Base-by-base conservation (phyloP, 805 yeast genomes). In the Sugiyamaella lignohabitans region DNA sequence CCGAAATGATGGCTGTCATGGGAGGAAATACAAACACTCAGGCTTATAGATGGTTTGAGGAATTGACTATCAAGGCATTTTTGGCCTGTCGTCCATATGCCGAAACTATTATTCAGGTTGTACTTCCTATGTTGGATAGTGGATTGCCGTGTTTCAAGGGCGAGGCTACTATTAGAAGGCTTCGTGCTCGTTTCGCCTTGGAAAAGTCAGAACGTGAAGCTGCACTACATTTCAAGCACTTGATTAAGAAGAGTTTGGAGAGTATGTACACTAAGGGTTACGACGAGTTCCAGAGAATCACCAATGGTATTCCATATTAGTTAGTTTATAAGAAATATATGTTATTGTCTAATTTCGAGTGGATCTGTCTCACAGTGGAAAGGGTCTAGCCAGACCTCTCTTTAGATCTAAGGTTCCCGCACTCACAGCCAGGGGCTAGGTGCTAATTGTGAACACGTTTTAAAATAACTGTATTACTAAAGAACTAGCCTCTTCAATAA, bases 131-230 rank as follows among this genome's bases (percentile, higher is more conserved):
- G 99, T 69, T 91, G 55, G 95, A 84, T 40, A 83, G 95, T 62
- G 98, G 98, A 1, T 75, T 91, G 60, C 98, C 98, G 3, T 91
- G 98, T 64, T 91, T 91, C 77, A 91, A 88, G 64, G 89, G 86
- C 1, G 69, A 68, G 38, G 73, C 80, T 46, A 88, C 98, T 0
- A 85, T 93, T 46, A 82, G 79, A 64, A 84, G 84, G 59, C 70
- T 93, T 61, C 72, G 84, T 42, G 70, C 68, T 29, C 73, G 99
- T 56, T 91, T 93, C 70, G 96, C 77, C 30, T 86, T 95, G 19
- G 70, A 75, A 21, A 88, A 83, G 65, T 68, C 77, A 24, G 97
- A 91, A 45, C 81, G 78, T 47, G 96, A 91, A 41, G 97, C 97
- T 5, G 87, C 95, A 6, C 59, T 70, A 30, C 78, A 73, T 55